phyloP scores from a whole-genome alignment of 2,329 filamentous ascomycete genomes.

The Cercospora sojina region DNA sequence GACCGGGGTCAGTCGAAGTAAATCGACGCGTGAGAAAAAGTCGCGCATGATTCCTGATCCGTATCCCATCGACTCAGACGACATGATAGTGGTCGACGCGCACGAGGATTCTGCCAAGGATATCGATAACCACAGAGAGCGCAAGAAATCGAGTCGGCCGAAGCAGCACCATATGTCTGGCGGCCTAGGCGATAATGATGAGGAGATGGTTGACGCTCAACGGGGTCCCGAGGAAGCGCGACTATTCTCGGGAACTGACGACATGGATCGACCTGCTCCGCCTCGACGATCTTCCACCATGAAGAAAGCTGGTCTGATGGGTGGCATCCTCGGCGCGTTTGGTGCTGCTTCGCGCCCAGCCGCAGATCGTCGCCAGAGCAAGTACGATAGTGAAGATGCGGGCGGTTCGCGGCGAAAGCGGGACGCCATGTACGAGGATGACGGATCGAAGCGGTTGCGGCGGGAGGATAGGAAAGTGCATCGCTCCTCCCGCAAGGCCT shows the following conservation, averaged over 20 bases:
- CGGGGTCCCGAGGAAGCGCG: conserved; percentile 44
- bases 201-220: conserved; percentile 43
- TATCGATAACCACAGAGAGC: conserved; percentile 32
- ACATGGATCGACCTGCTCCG: conserved; percentile 52
- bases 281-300: conserved; percentile 62
- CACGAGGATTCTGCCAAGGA: conserved; percentile 43
- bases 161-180: conserved; percentile 44
- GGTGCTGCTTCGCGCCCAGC: conserved; percentile 30
- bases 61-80: conserved; percentile 61
- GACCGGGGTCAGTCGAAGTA: conserved; percentile 57
- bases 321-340: conserved; percentile 52
- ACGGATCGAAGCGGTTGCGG: conserved; percentile 38
- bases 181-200: conserved; percentile 43
- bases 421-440: conserved; percentile 36
- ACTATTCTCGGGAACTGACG: conserved; percentile 50
- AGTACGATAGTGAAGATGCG: conserved; percentile 39
- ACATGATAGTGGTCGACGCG: conserved; percentile 57
- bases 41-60: conserved; percentile 56
- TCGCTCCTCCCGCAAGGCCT: conserved; percentile 32
- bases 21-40: conserved; percentile 51
- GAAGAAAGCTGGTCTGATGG: conserved; percentile 57
- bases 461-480: conserved; percentile 40
- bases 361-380: conserved; percentile 34
- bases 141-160: conserved; percentile 43
- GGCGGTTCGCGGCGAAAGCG: conserved; percentile 36